phyloP scores from a whole-genome alignment of 441 rosid species.

The Adansonia grandidieri region DNA sequence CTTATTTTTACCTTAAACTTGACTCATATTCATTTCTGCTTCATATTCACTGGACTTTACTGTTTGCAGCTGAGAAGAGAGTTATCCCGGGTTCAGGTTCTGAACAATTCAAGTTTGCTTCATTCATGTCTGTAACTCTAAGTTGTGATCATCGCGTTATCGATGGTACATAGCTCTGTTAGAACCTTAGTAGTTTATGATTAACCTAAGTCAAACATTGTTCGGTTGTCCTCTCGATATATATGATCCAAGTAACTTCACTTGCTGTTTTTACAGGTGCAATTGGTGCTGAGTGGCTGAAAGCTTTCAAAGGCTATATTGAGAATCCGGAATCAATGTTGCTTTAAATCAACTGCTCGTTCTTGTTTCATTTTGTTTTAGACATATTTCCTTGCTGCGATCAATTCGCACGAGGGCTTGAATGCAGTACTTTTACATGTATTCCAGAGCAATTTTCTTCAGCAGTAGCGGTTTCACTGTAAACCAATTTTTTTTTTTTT shows the following conservation, averaged over 20 bases:
- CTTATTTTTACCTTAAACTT: neutral
- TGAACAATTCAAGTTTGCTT: conserved; percentile 70
- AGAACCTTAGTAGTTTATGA: neutral
- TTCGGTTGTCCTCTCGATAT: neutral
- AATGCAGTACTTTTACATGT: conserved; percentile 1
- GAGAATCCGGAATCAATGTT: conserved; percentile 95
- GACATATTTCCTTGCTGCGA: conserved; percentile 2
- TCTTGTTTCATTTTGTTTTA: conserved; percentile 8
- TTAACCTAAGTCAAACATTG: neutral
- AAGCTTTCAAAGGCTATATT: conserved; percentile 87
- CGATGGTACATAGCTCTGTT: conserved; percentile 53
- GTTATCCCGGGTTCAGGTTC: conserved; percentile 74
- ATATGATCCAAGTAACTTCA: neutral
- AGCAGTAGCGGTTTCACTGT: conserved; percentile 3
- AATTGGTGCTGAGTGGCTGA: conserved; percentile 94
- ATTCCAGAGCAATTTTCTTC: conserved; percentile 19
- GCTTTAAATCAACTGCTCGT: conserved; percentile 44
- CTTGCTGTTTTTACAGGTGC: conserved; percentile 57
- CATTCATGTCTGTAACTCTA: conserved; percentile 81
- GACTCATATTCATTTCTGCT: neutral
- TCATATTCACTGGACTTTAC: conserved; percentile 2
- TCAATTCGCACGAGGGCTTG: conserved; percentile 8
- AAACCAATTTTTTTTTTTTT: neutral
- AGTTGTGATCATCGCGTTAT: conserved; percentile 96
- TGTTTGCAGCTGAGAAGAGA: conserved; percentile 81